phyloP scores from a whole-genome alignment of 495 filamentous ascomycete species.

The Filosporella fistucella region DNA sequence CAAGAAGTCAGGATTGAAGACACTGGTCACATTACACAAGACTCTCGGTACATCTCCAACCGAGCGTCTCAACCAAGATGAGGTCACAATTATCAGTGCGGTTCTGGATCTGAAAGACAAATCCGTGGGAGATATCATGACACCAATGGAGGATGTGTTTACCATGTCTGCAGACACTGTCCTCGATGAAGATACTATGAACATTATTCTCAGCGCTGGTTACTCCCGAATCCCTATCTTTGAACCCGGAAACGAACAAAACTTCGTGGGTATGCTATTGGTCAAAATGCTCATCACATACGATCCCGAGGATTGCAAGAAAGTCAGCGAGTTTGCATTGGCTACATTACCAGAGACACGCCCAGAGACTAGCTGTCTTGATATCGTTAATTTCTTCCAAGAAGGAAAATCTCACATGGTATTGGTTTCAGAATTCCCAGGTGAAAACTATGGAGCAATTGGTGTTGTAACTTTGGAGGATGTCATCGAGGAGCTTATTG shows the following conservation, averaged over 20 bases:
- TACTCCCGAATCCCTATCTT: slow-evolving; percentile 96
- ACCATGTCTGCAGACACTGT: slow-evolving; percentile 90
- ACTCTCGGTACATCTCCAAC: slow-evolving; percentile 75
- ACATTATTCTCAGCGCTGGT: slow-evolving; percentile 83
- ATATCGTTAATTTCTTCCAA: slow-evolving; percentile 99
- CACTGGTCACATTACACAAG: slow-evolving; percentile 88
- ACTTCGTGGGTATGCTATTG: slow-evolving; percentile 95
- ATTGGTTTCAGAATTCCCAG: slow-evolving; percentile 83
- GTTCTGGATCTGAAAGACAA: slow-evolving; percentile 97
- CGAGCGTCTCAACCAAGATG: slow-evolving; percentile 91
- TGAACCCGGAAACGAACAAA: slow-evolving; percentile 71
- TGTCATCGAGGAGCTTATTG: slow-evolving; percentile 97
- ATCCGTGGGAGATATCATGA: slow-evolving; percentile 92
- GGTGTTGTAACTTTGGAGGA: slow-evolving; percentile 96
- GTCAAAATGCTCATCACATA: slow-evolving; percentile 99
- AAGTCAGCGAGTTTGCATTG: slow-evolving; percentile 82
- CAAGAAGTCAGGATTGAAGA: slow-evolving; percentile 81
- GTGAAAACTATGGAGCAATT: slow-evolving; percentile 81
- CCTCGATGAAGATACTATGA: slow-evolving; percentile 88
- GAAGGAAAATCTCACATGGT: slow-evolving; percentile 99
- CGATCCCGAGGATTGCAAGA: slow-evolving; percentile 85
- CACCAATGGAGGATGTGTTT: slow-evolving; percentile 95
- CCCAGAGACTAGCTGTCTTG: slow-evolving; percentile 90
- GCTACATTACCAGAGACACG: slow-evolving; percentile 93
- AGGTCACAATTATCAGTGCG: slow-evolving; percentile 97